phyloP scores from a whole-genome alignment of 306 rosid species.

The Phaseolus lunatus region DNA sequence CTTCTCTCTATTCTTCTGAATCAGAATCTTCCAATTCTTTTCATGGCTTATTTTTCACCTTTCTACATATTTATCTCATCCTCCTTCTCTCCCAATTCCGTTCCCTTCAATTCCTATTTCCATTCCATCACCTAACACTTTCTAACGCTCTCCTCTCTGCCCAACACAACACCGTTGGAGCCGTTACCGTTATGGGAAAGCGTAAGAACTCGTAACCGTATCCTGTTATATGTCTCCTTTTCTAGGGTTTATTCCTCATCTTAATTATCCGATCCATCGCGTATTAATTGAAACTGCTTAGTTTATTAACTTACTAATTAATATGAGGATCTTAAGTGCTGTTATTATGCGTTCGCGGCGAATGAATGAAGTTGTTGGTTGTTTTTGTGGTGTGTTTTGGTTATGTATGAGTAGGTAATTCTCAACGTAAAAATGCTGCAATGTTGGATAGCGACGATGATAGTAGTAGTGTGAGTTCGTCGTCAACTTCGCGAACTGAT shows the following conservation, averaged over 20 bases:
- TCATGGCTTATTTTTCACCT: conserved; percentile 65
- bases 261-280: not conserved
- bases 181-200: conserved; percentile 71
- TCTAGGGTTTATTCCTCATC: not conserved
- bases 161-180: not conserved
- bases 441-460: conserved; percentile 73
- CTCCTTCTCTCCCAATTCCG: conserved; percentile 41
- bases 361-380: not conserved
- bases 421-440: conserved; percentile 76
- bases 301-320: not conserved
- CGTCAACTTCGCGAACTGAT: conserved; percentile 79
- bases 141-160: conserved; percentile 33
- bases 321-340: not conserved
- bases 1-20: not conserved
- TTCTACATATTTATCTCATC: conserved; percentile 11
- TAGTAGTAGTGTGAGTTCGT: conserved; percentile 83
- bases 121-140: conserved; percentile 46
- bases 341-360: not conserved
- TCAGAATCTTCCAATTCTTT: conserved; percentile 34
- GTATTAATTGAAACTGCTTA: not conserved
- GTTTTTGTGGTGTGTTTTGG: not conserved
- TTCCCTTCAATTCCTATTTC: conserved; percentile 54
- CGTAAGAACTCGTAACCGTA: conserved; percentile 56
- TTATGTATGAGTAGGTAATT: conserved; percentile 57
- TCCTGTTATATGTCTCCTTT: not conserved